Evolutionary conservation across 1,284 basidiomycete genomes (phyloP).

Genomic region (Tetrapyrgos nigripes): DNA sequence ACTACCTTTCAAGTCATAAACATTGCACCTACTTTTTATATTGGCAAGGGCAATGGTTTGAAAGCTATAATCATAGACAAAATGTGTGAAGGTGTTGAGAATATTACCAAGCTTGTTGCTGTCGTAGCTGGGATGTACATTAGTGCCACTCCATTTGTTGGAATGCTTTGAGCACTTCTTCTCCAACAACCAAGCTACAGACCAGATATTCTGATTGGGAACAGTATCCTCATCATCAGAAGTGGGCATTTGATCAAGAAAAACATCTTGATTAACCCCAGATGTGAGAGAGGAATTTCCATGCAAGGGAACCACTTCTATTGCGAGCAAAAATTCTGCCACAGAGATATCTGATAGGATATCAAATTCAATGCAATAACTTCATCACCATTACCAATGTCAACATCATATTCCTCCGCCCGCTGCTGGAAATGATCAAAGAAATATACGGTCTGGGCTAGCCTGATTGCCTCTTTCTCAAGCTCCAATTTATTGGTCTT

Average conservation of each 20-base stretch:
- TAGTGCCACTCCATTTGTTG: conserved; percentile 5
- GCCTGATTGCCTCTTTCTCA: not conserved
- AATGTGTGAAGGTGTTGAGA: conserved; percentile 1
- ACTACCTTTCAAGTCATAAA: not conserved
- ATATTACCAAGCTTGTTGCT: conserved; percentile 6
- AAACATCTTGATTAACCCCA: not conserved
- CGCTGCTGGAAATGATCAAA: not conserved
- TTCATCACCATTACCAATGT: not conserved
- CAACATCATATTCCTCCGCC: not conserved
- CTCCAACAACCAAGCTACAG: conserved; percentile 6
- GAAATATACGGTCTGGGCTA: not conserved
- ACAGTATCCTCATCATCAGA: too few relatives aligned
- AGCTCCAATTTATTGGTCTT: not conserved
- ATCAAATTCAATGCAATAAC: not conserved
- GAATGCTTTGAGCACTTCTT: not conserved
- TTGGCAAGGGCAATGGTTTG: not conserved
- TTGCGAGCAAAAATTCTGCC: not conserved
- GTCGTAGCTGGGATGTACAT: not conserved
- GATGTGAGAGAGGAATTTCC: not conserved
- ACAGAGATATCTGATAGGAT: not conserved
- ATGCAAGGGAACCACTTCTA: not conserved
- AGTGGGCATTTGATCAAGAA: not conserved
- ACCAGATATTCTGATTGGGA: too few relatives aligned
- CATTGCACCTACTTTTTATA: conserved; percentile 6
- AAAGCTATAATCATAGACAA: not conserved